Evolutionary conservation across 2,329 filamentous ascomycete species (phyloP).

Genomic region (Pseudocercospora musae): DNA sequence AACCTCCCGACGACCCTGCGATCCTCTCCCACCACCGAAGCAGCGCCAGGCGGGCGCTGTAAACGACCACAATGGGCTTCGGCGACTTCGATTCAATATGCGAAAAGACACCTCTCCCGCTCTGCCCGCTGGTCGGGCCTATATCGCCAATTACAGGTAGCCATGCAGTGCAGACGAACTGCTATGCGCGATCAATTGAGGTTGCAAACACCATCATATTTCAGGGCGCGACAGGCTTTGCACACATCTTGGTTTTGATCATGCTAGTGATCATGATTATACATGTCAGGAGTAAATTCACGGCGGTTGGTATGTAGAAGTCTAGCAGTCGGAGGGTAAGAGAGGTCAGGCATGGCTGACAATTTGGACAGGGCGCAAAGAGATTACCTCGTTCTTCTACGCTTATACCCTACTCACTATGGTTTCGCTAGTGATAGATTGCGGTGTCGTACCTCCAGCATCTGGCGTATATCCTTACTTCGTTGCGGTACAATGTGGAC

Average conservation of each 20-base stretch:
- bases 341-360: constrained; percentile 8
- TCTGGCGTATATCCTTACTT: constrained; percentile 85
- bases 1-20: constrained; percentile 4
- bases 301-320: constrained; percentile 74
- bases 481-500: constrained; percentile 77
- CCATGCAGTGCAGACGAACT: constrained; percentile 75
- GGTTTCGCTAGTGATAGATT: constrained; percentile 84
- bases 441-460: constrained; percentile 83
- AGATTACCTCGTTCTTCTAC: constrained; percentile 91
- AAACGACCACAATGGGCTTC: constrained; percentile 67
- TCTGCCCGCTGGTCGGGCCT: constrained; percentile 82
- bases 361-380: constrained; percentile 56
- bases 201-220: constrained; percentile 98
- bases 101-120: constrained; percentile 75
- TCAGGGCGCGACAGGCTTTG: constrained; percentile 82
- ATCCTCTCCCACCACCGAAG: not conserved
- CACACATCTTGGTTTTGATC: constrained; percentile 83
- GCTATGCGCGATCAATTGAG: constrained; percentile 93
- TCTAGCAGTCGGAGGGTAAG: not conserved
- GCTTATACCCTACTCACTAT: constrained; percentile 89
- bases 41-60: constrained; percentile 7
- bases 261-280: constrained; percentile 98
- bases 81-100: constrained; percentile 89
- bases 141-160: constrained; percentile 64
- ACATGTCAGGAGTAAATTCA: constrained; percentile 96